Evolutionary conservation across 2,329 filamentous ascomycete species (phyloP), one percentile per base, ranked within the genome.

Genomic region (Aspergillus spinulosporus): DNA sequence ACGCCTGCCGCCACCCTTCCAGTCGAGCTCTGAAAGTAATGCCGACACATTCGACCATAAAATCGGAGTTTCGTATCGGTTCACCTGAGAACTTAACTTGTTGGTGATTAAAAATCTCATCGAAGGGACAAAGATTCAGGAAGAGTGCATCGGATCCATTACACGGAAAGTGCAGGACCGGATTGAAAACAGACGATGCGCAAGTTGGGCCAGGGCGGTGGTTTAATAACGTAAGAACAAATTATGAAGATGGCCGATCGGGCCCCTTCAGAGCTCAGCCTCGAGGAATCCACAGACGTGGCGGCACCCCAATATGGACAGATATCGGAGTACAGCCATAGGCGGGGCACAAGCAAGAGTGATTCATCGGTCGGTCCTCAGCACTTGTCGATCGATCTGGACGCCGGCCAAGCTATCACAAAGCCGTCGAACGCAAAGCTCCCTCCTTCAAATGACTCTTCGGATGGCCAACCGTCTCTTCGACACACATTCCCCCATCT

Each of bases 221-320:
- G 62, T 61, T 62, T 59, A 60, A 58, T 54, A 57, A 40, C 57
- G 46, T 56, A 63, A 62, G 11, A 59, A 58, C 49, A 21, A 60
- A 59, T 59, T 47, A 66, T 68, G 66, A 71, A 67, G 59, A 71
- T 72, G 68, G 66, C 67, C 49, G 70, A 72, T 58, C 62, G 62
- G 50, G 62, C 62, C 50, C 60, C 66, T 53, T 68, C 67, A 52
- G 64, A 64, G 57, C 60, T 64, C 61, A 66, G 69, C 55, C 60
- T 69, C 54, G 70, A 71, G 59, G 68, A 72, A 57, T 49, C 64
- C 49, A 64, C 66, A 34, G 61, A 62, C 49, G 56, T 56, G 57
- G 57, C 61, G 53, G 56, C 43, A 3, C 29, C 62, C 58, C 64
- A 60, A 53, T 63, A 67, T 67, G 63, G 62, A 50, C 62, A 64